Conservation (phyloP, 257 asterid genomes). For the Solanum acaule region DNA sequence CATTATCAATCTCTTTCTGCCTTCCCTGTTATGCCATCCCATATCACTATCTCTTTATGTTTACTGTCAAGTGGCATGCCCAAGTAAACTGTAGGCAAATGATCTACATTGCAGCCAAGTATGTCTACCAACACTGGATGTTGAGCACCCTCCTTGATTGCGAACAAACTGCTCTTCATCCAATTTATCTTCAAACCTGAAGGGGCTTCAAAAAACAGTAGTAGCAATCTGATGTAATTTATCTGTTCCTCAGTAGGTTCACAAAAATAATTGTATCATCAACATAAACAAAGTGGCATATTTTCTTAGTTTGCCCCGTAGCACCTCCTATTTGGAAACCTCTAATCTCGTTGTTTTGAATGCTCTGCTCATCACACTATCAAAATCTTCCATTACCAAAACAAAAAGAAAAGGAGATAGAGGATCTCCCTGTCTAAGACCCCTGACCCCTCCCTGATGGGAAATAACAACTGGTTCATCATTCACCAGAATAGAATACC, state of each 20-base stretch:
- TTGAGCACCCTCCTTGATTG: not conserved
- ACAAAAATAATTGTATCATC: not conserved
- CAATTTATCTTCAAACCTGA: not conserved
- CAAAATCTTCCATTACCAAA: not conserved
- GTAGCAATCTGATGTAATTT: not conserved
- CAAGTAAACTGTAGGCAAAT: not conserved
- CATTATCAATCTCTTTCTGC: not conserved
- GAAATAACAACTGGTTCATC: not conserved
- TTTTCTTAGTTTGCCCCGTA: not conserved
- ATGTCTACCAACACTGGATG: not conserved
- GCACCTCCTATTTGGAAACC: not conserved
- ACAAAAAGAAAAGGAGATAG: not conserved
- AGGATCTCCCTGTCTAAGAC: not conserved
- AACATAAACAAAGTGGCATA: not conserved
- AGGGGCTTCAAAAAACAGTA: not conserved
- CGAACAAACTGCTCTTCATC: not conserved
- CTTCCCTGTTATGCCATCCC: not conserved
- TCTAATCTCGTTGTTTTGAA: not conserved
- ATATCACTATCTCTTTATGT: not conserved
- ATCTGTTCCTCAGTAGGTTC: not conserved
- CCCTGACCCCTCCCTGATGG: not conserved
- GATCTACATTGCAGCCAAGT: not conserved
- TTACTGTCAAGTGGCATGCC: not conserved
- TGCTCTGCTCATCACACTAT: not conserved
- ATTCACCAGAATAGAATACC: not conserved